Evolutionary conservation across 805 yeast species (phyloP), one percentile per base, ranked within the genome.

Genomic region (Pichia phayaonensis): DNA sequence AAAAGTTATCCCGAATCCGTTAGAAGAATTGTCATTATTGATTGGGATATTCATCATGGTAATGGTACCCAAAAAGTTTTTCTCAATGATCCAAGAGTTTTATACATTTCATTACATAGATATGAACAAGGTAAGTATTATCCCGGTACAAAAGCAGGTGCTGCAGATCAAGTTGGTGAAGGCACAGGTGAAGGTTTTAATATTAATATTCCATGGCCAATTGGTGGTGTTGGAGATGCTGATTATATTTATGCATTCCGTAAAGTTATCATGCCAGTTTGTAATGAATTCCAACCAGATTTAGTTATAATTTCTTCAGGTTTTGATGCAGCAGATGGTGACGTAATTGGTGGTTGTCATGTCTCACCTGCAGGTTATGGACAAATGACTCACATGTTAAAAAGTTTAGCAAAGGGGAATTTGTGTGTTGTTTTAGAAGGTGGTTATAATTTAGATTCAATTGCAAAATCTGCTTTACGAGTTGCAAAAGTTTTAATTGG

Each of bases 21-120:
- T 8, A 74, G 95, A 55, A 79, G 79, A 58, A 87, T 94, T 40
- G 80, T 89, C 51, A 83, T 94, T 52, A 62, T 90, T 22, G 99
- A 94, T 67, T 94, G 99, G 99, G 99, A 94, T 67, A 90, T 94
- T 45, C 99, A 94, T 68, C 99, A 94, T 66, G 99, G 99, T 24
- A 94, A 94, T 66, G 99, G 99, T 40, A 94, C 99, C 1, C 99
- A 94, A 67, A 84, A 86, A 64, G 89, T 95, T 2, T 94, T 94
- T 59, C 80, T 80, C 57, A 79, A 87, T 56, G 97, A 94, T 63
- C 95, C 95, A 26, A 73, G 95, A 49, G 97, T 94, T 10, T 73
- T 94, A 36, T 94, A 94, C 67, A 81, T 94, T 43, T 90, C 98
- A 0, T 69, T 92, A 29, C 99, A 94, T 68, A 79, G 99, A 56